Base-by-base conservation (phyloP, 2,329 filamentous ascomycete genomes). In the Xenoacremonium recifei region DNA sequence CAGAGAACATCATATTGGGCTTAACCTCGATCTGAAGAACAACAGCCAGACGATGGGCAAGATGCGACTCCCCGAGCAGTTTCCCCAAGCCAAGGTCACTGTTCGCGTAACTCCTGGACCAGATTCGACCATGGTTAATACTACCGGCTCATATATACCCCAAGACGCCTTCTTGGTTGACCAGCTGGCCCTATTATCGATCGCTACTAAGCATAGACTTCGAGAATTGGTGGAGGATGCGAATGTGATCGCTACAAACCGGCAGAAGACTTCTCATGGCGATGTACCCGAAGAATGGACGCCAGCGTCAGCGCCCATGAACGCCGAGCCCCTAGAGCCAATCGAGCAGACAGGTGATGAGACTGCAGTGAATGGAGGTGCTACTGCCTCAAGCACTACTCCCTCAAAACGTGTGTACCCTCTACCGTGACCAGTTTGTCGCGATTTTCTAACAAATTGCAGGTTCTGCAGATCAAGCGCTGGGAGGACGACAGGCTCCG, bases 131-230 rank as follows among this genome's bases (percentile, higher is more conserved):
- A 66, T 85, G 18, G 75, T 88, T 3, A 67, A 78, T 31, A 83
- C 84, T 1, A 76, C 73, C 12, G 84, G 83, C 3, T 80, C 81
- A 16, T 89, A 86, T 40, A 79, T 95, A 27, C 79, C 93, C 0
- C 82, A 85, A 25, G 86, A 90, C 32, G 81, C 87, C 2, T 82
- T 79, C 40, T 71, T 96, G 23, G 85, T 87, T 12, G 90, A 96
- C 47, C 87, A 96, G 52, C 69, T 96, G 33, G 86, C 88, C 19
- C 73, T 96, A 13, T 63, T 96, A 44, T 93, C 89, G 5, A 77
- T 96, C 42, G 87, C 88, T 15, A 84, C 89, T 9, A 89, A 92
- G 60, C 86, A 95, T 54, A 79, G 89, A 20, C 55, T 96, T 27
- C 77, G 87, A 39, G 80, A 82, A 11, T 67, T 96, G 21, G 60